phyloP scores from a whole-genome alignment of 1,139 yeast genomes.

The Kodamaea ohmeri region DNA sequence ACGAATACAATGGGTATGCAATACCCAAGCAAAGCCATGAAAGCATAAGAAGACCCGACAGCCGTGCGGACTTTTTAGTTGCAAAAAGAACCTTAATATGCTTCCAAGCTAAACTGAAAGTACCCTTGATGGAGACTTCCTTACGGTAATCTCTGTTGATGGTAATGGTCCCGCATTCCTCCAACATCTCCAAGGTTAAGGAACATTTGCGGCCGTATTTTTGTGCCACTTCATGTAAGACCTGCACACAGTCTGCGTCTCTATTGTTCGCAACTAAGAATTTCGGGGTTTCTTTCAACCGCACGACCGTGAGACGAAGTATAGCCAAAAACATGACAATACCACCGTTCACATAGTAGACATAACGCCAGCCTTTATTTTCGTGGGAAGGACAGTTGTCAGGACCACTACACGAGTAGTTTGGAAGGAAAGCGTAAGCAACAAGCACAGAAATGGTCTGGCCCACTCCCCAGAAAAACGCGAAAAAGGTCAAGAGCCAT shows the following conservation, averaged over 20 bases:
- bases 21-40: slow-evolving; percentile 41
- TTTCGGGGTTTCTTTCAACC: slow-evolving; percentile 36
- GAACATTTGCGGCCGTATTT: slow-evolving; percentile 30
- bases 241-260: slow-evolving; percentile 33
- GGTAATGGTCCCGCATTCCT: slow-evolving; percentile 27
- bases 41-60: slow-evolving; percentile 28
- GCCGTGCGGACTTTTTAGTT: slow-evolving; percentile 24
- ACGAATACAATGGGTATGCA: slow-evolving; percentile 38
- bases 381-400: slow-evolving; percentile 31
- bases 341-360: slow-evolving; percentile 32
- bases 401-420: slow-evolving; percentile 24
- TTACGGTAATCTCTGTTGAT: slow-evolving; percentile 20
- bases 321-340: slow-evolving; percentile 31
- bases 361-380: slow-evolving; percentile 39
- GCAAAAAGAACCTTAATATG: slow-evolving; percentile 31
- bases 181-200: slow-evolving; percentile 28
- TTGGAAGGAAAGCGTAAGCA: slow-evolving; percentile 35
- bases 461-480: slow-evolving; percentile 39
- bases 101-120: slow-evolving; percentile 18
- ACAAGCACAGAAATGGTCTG: slow-evolving; percentile 32
- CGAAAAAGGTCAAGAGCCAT: slow-evolving; percentile 40
- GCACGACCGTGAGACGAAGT: slow-evolving; percentile 30
- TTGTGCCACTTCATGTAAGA: slow-evolving; percentile 27
- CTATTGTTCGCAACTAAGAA: slow-evolving; percentile 32
- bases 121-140: slow-evolving; percentile 21